Base-by-base conservation (phyloP, 192 early-diverging fungal species). In the Haplosporangium gracile region DNA sequence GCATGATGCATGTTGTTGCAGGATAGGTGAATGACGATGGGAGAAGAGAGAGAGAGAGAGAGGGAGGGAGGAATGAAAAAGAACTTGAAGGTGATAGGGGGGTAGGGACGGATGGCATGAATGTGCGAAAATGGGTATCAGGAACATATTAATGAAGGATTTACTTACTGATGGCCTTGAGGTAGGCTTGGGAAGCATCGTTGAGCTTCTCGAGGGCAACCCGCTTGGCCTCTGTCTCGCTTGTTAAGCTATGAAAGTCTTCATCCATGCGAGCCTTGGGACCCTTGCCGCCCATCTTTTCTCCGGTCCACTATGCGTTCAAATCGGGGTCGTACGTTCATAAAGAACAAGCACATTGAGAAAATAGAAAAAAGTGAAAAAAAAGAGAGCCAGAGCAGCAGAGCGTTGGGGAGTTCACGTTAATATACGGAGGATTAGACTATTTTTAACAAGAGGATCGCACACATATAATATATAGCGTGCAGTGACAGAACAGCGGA, bases 111-210 rank as follows among this genome's bases (percentile, higher is more conserved):
- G n/a, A 60, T 1, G 13, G 60, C 0, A 26, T 29, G 26, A 29
- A 65, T 57, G 9, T 65, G 60, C 32, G 60, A 65, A 29, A 65
- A 29, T 65, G 24, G 8, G 60, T 65, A 29, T 65, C 60, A 65
- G 60, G 60, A 65, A 65, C 60, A 63, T 26, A 15, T 15, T 45
- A 15, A 65, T 32, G 11, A 2, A 9, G 9, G 15, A 13, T 26
- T 26, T 49, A 86, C 84, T 24, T 86, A 86, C 84, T 86, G 36
- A 86, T 86, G 5, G 84, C 84, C 24, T 86, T 86, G 76, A 86
- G 79, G 60, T 86, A 86, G 16, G 84, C 84, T 34, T 86, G 84
- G 11, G 84, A 86, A 26, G 84, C 40, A 7, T 86, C 84, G 70
- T 51, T 77, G 5, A 86, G 24, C 63, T 86, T 86, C 18, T 86